A percentile compares a stretch with the other conserved stretches of the same genome.
Conservation (phyloP, 2,329 filamentous ascomycete species). For the Penicillium aurantiogriseum region DNA sequence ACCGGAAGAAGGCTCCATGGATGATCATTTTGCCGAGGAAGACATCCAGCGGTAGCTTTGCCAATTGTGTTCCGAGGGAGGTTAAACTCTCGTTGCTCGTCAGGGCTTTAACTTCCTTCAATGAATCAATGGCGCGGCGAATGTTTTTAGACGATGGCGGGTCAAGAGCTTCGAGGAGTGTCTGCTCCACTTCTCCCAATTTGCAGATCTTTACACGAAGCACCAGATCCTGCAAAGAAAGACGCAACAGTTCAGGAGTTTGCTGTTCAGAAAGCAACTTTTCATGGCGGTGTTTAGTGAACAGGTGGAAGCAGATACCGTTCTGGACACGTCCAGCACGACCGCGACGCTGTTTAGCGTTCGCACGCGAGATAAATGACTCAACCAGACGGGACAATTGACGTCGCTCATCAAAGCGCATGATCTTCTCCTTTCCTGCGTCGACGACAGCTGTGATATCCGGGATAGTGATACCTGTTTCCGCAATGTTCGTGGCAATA, state of each 20-base stretch:
- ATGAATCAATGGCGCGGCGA: conserved; percentile 82
- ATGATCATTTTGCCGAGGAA: conserved; percentile 93
- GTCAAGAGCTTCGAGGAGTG: conserved; percentile 81
- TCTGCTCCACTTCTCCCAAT: conserved; percentile 88
- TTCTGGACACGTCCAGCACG: conserved; percentile 94
- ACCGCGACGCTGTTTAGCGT: conserved; percentile 91
- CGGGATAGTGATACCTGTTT: conserved; percentile 97
- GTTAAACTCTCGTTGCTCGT: conserved; percentile 81
- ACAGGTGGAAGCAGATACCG: conserved; percentile 92
- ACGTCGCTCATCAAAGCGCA: conserved; percentile 87
- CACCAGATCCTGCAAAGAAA: conserved; percentile 91
- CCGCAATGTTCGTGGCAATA: conserved; percentile 94
- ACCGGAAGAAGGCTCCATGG: conserved; percentile 81
- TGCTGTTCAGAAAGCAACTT: conserved; percentile 83
- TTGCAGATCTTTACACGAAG: conserved; percentile 98
- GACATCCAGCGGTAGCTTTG: conserved; percentile 85
- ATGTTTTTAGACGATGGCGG: conserved; percentile 91
- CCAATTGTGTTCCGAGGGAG: conserved; percentile 79
- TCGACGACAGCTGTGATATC: conserved; percentile 97
- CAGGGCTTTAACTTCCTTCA: conserved; percentile 88
- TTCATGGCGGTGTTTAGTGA: conserved; percentile 87
- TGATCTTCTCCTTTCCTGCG: conserved; percentile 94
- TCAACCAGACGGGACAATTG: conserved; percentile 90
- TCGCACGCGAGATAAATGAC: conserved; percentile 91
- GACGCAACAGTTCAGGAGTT: conserved; percentile 90